Evolutionary conservation across 2,329 filamentous ascomycete genomes (phyloP), one percentile per base, ranked within the genome.

Genomic region (Aaosphaeria pasadenensis): DNA sequence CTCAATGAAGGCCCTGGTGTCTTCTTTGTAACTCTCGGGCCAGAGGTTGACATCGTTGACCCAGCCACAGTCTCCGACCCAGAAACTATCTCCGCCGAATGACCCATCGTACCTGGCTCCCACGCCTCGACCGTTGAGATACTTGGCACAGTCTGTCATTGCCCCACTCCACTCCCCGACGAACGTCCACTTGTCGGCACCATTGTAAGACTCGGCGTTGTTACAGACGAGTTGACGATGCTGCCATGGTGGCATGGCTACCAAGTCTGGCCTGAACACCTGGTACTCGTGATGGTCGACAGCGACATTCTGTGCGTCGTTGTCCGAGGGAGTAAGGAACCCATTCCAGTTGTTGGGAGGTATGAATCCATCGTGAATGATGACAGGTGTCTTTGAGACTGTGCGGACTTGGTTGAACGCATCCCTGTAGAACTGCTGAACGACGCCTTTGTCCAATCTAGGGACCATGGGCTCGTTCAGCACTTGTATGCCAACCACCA

Each of bases 221-320:
- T 72, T 74, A 70, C 84, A 88, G 44, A 80, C 82, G 30, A 71
- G 68, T 48, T 77, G 68, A 35, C 80, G 69, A 55, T 88, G 85
- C 47, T 80, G 62, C 54, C 72, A 70, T 4, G 77, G 75, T 33
- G 72, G 67, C 63, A 80, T 67, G 24, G 74, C 72, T 30, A 85
- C 69, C 30, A 80, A 70, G 0, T 69, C 71, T 28, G 75, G 66
- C 50, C 73, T 75, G 68, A 87, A 87, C 49, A 84, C 75, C 62
- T 87, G 80, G 62, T 88, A 88, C 60, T 87, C 82, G 62, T 88
- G 85, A 49, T 85, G 83, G 59, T 88, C 85, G 52, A 88, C 68
- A 41, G 80, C 78, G 38, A 86, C 77, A 42, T 80, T 78, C 40
- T 77, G 71, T 3, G 76, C 71, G 54, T 75, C 72, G 52, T 75